Evolutionary conservation across 768 basidiomycete genomes (phyloP).

Genomic region (Suillus variegatus): DNA sequence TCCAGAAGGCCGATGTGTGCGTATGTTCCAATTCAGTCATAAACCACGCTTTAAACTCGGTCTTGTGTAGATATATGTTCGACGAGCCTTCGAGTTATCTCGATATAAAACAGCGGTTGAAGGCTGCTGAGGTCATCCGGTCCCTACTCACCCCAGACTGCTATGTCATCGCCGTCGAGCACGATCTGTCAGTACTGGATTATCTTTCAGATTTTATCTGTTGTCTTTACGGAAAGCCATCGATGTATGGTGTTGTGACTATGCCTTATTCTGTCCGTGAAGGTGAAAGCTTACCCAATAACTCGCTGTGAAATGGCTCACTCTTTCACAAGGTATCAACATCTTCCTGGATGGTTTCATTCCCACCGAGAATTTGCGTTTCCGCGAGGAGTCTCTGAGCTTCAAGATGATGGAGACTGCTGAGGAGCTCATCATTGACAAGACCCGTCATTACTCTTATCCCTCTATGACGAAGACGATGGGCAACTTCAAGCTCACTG

Average conservation of each 20-base stretch:
- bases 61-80: constrained; percentile 83
- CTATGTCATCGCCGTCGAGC: constrained; percentile 98
- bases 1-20: constrained; percentile 94
- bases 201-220: constrained; percentile 99
- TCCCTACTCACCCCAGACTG: constrained; percentile 77
- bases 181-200: constrained; percentile 97
- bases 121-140: constrained; percentile 94
- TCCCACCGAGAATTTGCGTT: constrained; percentile 97
- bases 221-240: constrained; percentile 95
- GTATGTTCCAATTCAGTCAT: constrained; percentile 31
- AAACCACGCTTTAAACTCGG: constrained; percentile 11
- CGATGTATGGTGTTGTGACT: constrained; percentile 97
- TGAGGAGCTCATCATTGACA: constrained; percentile 85
- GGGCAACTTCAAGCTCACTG: constrained; percentile 92
- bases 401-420: constrained; percentile 99
- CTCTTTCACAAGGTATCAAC: constrained; percentile 75
- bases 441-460: constrained; percentile 88
- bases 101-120: constrained; percentile 93
- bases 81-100: constrained; percentile 99
- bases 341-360: constrained; percentile 99
- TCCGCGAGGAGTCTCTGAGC: constrained; percentile 91
- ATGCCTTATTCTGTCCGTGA: constrained; percentile 98
- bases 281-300: constrained; percentile 49
- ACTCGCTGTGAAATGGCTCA: constrained; percentile 8
- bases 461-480: constrained; percentile 97